phyloP scores from a whole-genome alignment of 2,329 filamentous ascomycete genomes.

The Fusarium decemcellulare region DNA sequence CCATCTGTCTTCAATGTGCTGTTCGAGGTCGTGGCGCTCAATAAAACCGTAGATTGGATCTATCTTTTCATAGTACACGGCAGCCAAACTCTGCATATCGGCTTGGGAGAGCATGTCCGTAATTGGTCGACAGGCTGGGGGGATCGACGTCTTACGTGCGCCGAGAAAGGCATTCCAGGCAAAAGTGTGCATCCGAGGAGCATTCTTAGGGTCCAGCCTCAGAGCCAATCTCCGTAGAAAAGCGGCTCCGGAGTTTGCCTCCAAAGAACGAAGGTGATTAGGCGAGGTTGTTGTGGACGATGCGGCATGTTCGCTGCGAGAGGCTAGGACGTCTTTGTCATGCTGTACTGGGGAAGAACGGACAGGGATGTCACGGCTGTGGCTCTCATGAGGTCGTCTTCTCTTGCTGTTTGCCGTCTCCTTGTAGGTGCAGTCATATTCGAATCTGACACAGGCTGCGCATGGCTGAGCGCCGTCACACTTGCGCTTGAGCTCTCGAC shows the following conservation, averaged over 20 bases:
- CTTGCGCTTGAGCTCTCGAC: constrained; percentile 69
- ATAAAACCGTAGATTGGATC: constrained; percentile 68
- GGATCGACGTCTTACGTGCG: constrained; percentile 37
- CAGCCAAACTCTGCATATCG: constrained; percentile 61
- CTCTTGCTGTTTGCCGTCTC: constrained; percentile 36
- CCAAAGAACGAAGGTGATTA: constrained; percentile 58
- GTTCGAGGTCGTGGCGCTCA: constrained; percentile 49
- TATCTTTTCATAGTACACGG: constrained; percentile 67
- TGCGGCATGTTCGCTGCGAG: constrained; percentile 13
- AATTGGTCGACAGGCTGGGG: constrained; percentile 52
- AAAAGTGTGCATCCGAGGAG: constrained; percentile 68
- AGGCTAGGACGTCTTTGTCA: constrained; percentile 5
- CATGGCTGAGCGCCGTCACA: constrained; percentile 69
- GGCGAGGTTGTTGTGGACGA: constrained; percentile 36
- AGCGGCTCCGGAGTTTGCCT: constrained; percentile 70
- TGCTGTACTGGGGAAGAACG: constrained; percentile 8
- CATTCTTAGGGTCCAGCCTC: constrained; percentile 66
- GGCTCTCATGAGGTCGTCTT: constrained; percentile 19
- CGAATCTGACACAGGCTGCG: constrained; percentile 66
- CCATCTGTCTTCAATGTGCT: constrained; percentile 53
- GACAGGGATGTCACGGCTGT: neutral
- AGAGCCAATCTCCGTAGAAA: constrained; percentile 68
- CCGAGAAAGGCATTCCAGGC: constrained; percentile 65
- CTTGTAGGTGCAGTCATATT: constrained; percentile 67
- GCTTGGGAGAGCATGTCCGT: constrained; percentile 62